Evolutionary conservation across 2,329 filamentous ascomycete species (phyloP), one percentile per base, ranked within the genome.

Genomic region (Trichoderma breve): DNA sequence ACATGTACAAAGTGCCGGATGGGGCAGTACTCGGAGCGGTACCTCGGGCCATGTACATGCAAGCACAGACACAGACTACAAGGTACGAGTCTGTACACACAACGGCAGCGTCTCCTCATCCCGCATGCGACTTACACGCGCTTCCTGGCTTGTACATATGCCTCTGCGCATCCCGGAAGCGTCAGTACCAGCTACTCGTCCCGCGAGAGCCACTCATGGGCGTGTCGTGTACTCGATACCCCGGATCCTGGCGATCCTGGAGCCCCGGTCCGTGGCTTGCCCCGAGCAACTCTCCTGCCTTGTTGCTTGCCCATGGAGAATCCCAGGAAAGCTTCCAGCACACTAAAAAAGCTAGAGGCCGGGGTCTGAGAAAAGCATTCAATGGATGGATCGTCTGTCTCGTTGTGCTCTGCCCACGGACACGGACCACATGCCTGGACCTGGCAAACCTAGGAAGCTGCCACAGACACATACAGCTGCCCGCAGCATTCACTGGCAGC

Each of bases 161-260:
- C 62, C 28, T 32, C 57, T 21, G 28, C 28, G 12, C 63, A 24
- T 53, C 64, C 64, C 64, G 64, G 28, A 67, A 67, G 47, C 64
- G 64, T 57, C 51, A 39, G 65, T 60, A 68, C 65, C 65, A 24
- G 26, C 47, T 39, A n/a, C 51, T 12, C 51, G 12, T 30, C 34
- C 36, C 7, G 43, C 39, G 30, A n/a, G 47, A 36, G 47, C 21
- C 39, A 9, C 26, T 8, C 7, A 36, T 66, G 63, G 36, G 26
- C 53, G 14, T 55, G 26, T n/a, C 24, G 47, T 47, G 66, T 61
- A 43, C 55, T 69, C 55, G 53, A 61, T 69, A 69, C 66, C 51
- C 34, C 61, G 34, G 47, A 68, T 60, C 65, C 51, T 68, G 53
- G 53, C 24, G 47, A 68, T 60, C 65, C 51, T 68, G 53, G 53